phyloP scores from a whole-genome alignment of 148 eudicot species.

The Agrostemma githago region DNA sequence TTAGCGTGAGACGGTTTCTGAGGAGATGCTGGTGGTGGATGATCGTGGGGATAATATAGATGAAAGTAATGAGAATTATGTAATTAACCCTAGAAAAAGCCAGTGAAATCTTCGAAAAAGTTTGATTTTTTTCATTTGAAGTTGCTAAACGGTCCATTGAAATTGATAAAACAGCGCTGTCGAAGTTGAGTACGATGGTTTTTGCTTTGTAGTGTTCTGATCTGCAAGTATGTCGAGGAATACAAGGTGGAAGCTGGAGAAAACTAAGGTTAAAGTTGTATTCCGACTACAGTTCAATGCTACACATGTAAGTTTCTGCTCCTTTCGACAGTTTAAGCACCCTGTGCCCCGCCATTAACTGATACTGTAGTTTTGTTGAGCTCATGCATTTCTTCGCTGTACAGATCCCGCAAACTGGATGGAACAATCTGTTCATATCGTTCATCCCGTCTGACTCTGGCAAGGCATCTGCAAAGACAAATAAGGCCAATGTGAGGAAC shows the following conservation, averaged over 20 bases:
- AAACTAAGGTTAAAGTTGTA: constrained; percentile 94
- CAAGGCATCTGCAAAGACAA: constrained; percentile 87
- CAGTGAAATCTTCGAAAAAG: background rate
- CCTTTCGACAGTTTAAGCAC: background rate
- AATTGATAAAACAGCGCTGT: background rate
- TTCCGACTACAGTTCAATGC: constrained; percentile 97
- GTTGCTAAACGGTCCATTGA: constrained; percentile 4
- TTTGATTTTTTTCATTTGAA: background rate
- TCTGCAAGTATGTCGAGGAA: constrained; percentile 62
- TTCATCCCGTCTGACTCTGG: constrained; percentile 81
- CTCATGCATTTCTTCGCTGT: constrained; percentile 10
- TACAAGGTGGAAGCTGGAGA: constrained; percentile 94
- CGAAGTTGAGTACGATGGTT: constrained; percentile 22
- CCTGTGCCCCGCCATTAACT: background rate
- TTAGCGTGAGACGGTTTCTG: too few relatives aligned
- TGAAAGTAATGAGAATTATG: background rate
- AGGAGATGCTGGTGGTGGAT: background rate
- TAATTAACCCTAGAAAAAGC: constrained; percentile 2
- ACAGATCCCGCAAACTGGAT: constrained; percentile 89
- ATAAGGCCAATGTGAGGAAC: constrained; percentile 90
- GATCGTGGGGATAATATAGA: background rate
- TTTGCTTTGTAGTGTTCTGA: constrained; percentile 31
- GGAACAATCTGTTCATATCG: constrained; percentile 93
- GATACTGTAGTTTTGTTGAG: background rate
- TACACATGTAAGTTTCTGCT: constrained; percentile 66